A percentile compares a stretch with the other conserved stretches of the same genome.
Conservation (phyloP, 345 rosid species). For the Gossypium herbaceum region DNA sequence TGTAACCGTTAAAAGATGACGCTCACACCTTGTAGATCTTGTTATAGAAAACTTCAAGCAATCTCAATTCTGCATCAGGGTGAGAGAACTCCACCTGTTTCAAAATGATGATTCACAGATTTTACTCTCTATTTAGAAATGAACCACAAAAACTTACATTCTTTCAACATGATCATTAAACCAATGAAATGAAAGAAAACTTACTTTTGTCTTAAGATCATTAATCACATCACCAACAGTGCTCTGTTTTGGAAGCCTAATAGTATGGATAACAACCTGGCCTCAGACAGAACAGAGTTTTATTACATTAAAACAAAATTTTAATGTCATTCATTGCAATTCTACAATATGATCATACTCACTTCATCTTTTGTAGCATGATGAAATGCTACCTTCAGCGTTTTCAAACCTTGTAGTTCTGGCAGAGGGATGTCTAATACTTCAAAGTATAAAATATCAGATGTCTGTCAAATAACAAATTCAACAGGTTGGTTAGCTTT, state of each 20-base stretch:
- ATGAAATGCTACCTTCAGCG: constrained; percentile 79
- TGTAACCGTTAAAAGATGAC: constrained; percentile 4
- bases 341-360: constrained; percentile 26
- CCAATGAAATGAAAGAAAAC: constrained; percentile 14
- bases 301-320: constrained; percentile 17
- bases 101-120: constrained; percentile 1
- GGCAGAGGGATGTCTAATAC: constrained; percentile 96
- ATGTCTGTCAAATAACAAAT: constrained; percentile 46
- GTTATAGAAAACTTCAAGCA: constrained; percentile 89
- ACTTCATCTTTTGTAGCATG: constrained; percentile 82
- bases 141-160: too few species aligned
- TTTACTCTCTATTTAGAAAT: constrained; percentile 1
- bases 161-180: neutral
- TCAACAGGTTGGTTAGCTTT: constrained; percentile 14
- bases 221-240: constrained; percentile 86
- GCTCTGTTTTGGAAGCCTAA: constrained; percentile 90
- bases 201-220: constrained; percentile 83
- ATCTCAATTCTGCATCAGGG: constrained; percentile 82
- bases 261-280: constrained; percentile 79
- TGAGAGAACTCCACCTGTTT: constrained; percentile 84
- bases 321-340: neutral
- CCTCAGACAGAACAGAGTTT: constrained; percentile 18
- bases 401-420: constrained; percentile 84
- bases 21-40: constrained; percentile 81
- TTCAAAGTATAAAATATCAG: constrained; percentile 92